Evolutionary conservation across 78 protist genomes (phyloP), one percentile per base, ranked within the genome.

Genomic region (Dictyostelium purpureum): DNA sequence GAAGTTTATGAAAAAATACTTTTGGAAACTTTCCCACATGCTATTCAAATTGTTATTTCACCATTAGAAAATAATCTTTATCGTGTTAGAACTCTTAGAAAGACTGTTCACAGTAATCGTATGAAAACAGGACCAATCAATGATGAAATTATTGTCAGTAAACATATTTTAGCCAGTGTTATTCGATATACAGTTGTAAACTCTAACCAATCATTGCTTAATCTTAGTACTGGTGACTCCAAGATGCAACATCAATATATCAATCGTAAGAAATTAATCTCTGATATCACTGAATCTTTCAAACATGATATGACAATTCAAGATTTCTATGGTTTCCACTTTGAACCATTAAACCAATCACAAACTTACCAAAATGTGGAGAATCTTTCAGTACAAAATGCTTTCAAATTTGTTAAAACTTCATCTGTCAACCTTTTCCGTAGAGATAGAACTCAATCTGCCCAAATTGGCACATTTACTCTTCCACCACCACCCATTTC

Each of bases 41-140:
- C 54, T 18, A 56, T 82, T 38, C 90, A 82, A 56, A 82, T 82
- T 18, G 90, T 82, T 10, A 82, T 82, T 31, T 54, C 90, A 2
- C 90, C 90, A 42, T 37, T 82, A 1, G 35, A 47, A 4, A 37
- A 63, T 19, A n/a, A 52, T 10, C 24, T 82, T 19, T 82, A 18
- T 47, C 40, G 90, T 21, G 31, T 82, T 7, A 82, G 54, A 37
- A 82, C 79, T 19, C 37, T 69, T 0, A 82, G 63, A 40, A 75
- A 59, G 26, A 24, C 54, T 0, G 31, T 35, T 14, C 47, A 31
- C 16, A 40, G 37, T 24, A 18, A 31, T 26, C 63, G 47, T 28
- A 40, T 57, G 51, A 21, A 33, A 52, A 56, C 65, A 33, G 92
- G 92, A n/a, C 92, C 92, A 54, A 45, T 85, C 6, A 28, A 51